Conservation (phyloP, 139 green algal species). For the Chlorella sp. region DNA sequence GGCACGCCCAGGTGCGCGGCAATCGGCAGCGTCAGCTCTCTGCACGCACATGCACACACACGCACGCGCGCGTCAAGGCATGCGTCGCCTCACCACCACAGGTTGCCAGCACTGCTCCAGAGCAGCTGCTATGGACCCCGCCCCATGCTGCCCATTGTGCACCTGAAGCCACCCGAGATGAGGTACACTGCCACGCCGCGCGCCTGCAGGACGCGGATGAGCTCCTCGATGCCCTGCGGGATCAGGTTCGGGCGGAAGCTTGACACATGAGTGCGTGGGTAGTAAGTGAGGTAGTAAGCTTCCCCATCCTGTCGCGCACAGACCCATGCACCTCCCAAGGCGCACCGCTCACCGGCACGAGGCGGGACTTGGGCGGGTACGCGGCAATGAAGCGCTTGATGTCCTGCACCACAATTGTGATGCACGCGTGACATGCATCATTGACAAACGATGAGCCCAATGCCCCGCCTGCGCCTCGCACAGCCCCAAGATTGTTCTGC, state of each 20-base stretch:
- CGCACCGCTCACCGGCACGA: slow-evolving; percentile 32
- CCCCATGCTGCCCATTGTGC: not conserved
- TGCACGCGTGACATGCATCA: too few species aligned
- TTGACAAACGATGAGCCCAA: too few species aligned
- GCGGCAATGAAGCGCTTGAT: slow-evolving; percentile 51
- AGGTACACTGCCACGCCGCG: slow-evolving; percentile 66
- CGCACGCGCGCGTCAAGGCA: not conserved
- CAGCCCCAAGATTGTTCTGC: too few species aligned
- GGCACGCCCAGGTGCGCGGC: slow-evolving; percentile 51
- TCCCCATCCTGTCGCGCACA: too few species aligned
- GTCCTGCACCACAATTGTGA: too few species aligned
- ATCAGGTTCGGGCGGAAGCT: too few species aligned
- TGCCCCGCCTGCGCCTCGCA: too few species aligned
- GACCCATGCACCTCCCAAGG: too few species aligned
- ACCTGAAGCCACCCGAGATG: slow-evolving; percentile 66
- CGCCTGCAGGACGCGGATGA: slow-evolving; percentile 50
- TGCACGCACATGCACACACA: slow-evolving; percentile 5
- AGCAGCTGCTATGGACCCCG: not conserved
- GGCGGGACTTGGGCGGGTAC: slow-evolving; percentile 38
- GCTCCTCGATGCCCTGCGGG: slow-evolving; percentile 39
- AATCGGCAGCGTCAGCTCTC: slow-evolving; percentile 65
- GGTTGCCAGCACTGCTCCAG: not conserved
- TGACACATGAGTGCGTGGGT: too few species aligned
- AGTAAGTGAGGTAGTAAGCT: too few species aligned
- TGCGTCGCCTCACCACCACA: not conserved